Evolutionary conservation across 805 yeast genomes (phyloP).

Genomic region (Cyberlindnera galapagoensis): DNA sequence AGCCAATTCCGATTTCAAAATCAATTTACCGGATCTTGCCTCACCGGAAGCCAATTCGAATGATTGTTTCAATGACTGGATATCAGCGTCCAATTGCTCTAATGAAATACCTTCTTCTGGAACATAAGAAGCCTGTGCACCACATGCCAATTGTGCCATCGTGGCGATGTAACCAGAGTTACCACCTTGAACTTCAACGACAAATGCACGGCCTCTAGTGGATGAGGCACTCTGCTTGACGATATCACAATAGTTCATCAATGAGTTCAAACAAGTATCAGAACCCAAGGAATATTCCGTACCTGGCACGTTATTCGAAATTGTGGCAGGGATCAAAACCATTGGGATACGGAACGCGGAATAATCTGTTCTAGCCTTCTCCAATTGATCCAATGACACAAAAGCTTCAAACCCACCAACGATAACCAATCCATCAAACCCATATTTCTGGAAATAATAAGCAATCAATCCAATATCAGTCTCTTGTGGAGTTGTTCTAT

Average conservation of each 20-base stretch:
- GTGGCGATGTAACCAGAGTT: conserved; percentile 76
- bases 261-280: conserved; percentile 67
- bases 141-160: conserved; percentile 59
- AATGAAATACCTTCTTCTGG: conserved; percentile 67
- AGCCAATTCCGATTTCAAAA: conserved; percentile 65
- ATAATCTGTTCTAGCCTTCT: conserved; percentile 50
- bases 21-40: conserved; percentile 61
- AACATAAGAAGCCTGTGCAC: conserved; percentile 68
- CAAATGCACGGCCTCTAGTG: conserved; percentile 70
- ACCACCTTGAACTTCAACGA: conserved; percentile 83
- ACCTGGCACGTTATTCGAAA: conserved; percentile 78
- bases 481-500: conserved; percentile 61
- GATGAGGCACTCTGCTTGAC: conserved; percentile 75
- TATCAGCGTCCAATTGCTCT: conserved; percentile 57
- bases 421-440: conserved; percentile 62
- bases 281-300: conserved; percentile 73
- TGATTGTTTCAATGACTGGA: conserved; percentile 50
- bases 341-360: conserved; percentile 74
- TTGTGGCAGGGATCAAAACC: conserved; percentile 73
- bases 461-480: conserved; percentile 67
- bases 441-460: conserved; percentile 60
- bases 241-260: conserved; percentile 71
- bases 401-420: conserved; percentile 84
- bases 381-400: conserved; percentile 61
- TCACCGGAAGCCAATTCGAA: conserved; percentile 60